phyloP scores from a whole-genome alignment of 495 filamentous ascomycete genomes.

The Aspergillus baeticus region DNA sequence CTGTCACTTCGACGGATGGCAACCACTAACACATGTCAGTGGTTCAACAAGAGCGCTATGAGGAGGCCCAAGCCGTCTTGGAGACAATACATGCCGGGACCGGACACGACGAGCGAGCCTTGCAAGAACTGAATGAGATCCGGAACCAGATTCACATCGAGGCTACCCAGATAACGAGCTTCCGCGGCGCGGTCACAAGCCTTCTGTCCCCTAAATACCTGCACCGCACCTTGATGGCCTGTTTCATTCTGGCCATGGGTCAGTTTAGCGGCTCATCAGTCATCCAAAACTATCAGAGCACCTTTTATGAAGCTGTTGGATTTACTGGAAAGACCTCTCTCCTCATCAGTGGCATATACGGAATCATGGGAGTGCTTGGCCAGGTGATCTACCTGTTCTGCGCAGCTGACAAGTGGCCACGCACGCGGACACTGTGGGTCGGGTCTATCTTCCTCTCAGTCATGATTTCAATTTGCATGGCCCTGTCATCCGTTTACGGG shows the following conservation, averaged over 20 bases:
- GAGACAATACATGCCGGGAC: constrained; percentile 2
- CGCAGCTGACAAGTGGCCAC: constrained; percentile 19
- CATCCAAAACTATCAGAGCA: constrained; percentile 23
- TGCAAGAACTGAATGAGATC: constrained; percentile 17
- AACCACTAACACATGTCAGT: neutral
- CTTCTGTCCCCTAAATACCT: constrained; percentile 11
- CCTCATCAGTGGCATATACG: constrained; percentile 21
- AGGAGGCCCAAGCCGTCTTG: constrained; percentile 16
- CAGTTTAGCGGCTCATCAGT: constrained; percentile 23
- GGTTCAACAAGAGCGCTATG: constrained; percentile 15
- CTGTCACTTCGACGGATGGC: neutral
- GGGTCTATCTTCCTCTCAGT: constrained; percentile 18
- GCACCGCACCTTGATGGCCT: constrained; percentile 17
- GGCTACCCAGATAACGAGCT: constrained; percentile 3
- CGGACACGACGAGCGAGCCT: neutral
- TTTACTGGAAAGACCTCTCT: constrained; percentile 22
- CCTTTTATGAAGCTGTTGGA: constrained; percentile 18
- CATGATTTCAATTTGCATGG: constrained; percentile 25
- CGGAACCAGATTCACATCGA: constrained; percentile 16
- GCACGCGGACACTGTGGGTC: constrained; percentile 20
- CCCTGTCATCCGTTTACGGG: constrained; percentile 17
- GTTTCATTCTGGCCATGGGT: constrained; percentile 21
- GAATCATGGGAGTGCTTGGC: constrained; percentile 21
- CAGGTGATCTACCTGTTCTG: constrained; percentile 21
- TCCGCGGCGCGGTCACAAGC: constrained; percentile 1